Evolutionary conservation across 2,329 filamentous ascomycete genomes (phyloP), one percentile per base, ranked within the genome.

Genomic region (Tetracladium maxilliforme): DNA sequence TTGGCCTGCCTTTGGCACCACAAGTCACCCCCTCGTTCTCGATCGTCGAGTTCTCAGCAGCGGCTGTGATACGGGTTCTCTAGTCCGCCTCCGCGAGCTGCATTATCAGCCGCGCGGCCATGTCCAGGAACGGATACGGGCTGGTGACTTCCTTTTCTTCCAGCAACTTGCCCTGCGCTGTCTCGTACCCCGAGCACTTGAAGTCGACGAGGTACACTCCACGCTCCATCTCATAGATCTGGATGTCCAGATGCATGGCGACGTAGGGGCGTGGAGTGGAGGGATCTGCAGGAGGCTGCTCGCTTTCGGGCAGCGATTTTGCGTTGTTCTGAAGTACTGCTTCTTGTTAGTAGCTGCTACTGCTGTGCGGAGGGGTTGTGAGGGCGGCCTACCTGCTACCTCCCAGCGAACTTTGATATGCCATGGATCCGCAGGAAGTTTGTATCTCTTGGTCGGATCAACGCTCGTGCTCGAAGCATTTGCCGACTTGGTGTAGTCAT

Each of bases 161-260:
- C 25, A 84, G 57, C 25, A 77, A 57, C 36, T 76, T 70, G 24
- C 87, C 76, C 28, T 90, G 61, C 9, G 59, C 44, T 23, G 66
- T 82, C 55, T 98, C 90, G 52, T 98, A 98, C 12, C 90, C 90
- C 10, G 90, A 86, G 48, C 87, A 95, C 48, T 94, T 95, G 62
- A 98, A 98, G 49, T 98, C 90, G 24, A 98, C 90, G 33, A 98
- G 75, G 50, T 87, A 95, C 36, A 90, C 87, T 28, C 81, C 78
- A 30, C 74, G 72, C 48, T 95, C 87, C 59, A 95, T 84, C 44
- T 84, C 78, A 51, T 94, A 94, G 25, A 94, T 75, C 48, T 94
- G 90, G 34, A 98, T 94, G 36, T 92, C 86, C 47, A 98, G 72
- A 45, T 93, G 90, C 42, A 95, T 78, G 45, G 80, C 87, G n/a